These are phyloP conservation scores for Mimosa bimucronata DNA, from an alignment of 306 rosid genomes.

Conservation along the genomic window DNA sequence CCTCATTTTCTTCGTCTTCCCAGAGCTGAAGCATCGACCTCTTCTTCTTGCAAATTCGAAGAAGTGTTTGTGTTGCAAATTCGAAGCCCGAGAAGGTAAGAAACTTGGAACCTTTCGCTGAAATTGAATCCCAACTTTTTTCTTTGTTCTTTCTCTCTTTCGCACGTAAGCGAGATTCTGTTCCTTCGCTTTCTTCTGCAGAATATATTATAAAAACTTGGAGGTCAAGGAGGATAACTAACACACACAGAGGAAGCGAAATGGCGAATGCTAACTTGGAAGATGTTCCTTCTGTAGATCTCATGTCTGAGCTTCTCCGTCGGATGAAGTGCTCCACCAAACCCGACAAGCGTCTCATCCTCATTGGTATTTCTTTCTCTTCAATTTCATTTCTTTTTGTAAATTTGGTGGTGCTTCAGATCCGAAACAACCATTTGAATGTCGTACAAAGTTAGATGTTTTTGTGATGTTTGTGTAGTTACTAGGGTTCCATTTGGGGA, in stretches of 20 bases:
- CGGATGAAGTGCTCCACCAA: constrained; percentile 77
- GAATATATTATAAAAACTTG: no score
- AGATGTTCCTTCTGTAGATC: constrained; percentile 76
- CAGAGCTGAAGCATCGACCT: no score
- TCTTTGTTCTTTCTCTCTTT: not conserved
- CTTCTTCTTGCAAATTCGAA: no score
- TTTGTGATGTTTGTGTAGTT: not conserved
- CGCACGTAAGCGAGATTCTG: not conserved
- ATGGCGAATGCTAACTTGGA: constrained; percentile 67
- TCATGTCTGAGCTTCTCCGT: constrained; percentile 81
- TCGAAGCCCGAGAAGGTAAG: constrained; percentile 35
- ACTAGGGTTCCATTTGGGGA: constrained; percentile 15
- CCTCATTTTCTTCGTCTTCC: no score
- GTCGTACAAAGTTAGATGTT: constrained; percentile 6
- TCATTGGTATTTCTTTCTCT: constrained; percentile 54
- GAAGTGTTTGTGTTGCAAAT: constrained; percentile 43
- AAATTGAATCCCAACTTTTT: not conserved
- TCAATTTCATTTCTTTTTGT: not conserved
- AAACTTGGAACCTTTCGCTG: no score
- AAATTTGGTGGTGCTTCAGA: constrained; percentile 23
- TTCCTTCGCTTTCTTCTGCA: not conserved
- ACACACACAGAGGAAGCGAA: no score
- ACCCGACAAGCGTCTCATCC: constrained; percentile 88
- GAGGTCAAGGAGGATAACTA: no score
- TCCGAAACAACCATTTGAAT: constrained; percentile 33